Percentiles rank a stretch among this genome's conserved stretches.
Conservation (phyloP, 2,329 filamentous ascomycete species). For the Nothophoma quercina region DNA sequence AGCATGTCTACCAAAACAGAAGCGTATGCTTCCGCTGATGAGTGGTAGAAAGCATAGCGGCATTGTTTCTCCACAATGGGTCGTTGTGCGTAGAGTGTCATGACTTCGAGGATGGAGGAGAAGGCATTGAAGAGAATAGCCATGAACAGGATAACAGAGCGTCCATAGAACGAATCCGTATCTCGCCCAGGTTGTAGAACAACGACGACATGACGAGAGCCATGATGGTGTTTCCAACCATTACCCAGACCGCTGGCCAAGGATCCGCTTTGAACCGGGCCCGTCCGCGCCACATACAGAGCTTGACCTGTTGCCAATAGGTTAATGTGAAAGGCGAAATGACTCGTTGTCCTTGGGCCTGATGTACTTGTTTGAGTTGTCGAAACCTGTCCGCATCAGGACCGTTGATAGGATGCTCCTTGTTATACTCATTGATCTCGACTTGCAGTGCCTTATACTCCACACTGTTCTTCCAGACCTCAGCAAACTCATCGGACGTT, state of each 20-base stretch:
- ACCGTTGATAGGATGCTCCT: conserved; percentile 54
- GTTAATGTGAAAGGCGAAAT: conserved; percentile 63
- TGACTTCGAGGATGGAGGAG: conserved; percentile 64
- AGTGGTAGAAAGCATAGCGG: conserved; percentile 89
- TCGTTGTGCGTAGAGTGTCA: conserved; percentile 78
- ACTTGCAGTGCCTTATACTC: conserved; percentile 48
- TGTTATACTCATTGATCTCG: conserved; percentile 56
- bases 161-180: conserved; percentile 61
- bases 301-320: conserved; percentile 57
- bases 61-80: conserved; percentile 87
- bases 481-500: conserved; percentile 53
- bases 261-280: conserved; percentile 35
- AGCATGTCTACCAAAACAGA: conserved; percentile 85
- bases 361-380: conserved; percentile 53
- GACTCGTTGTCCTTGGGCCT: conserved; percentile 57
- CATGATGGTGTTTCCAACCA: conserved; percentile 74
- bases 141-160: conserved; percentile 66
- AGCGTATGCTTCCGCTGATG: conserved; percentile 79
- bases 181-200: conserved; percentile 61
- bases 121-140: conserved; percentile 68
- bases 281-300: conserved; percentile 35
- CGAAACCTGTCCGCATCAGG: conserved; percentile 45
- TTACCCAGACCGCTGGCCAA: conserved; percentile 67
- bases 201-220: conserved; percentile 66
- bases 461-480: conserved; percentile 57